Conservation (phyloP, 495 filamentous ascomycete genomes). For the Aspergillus ostianus region DNA sequence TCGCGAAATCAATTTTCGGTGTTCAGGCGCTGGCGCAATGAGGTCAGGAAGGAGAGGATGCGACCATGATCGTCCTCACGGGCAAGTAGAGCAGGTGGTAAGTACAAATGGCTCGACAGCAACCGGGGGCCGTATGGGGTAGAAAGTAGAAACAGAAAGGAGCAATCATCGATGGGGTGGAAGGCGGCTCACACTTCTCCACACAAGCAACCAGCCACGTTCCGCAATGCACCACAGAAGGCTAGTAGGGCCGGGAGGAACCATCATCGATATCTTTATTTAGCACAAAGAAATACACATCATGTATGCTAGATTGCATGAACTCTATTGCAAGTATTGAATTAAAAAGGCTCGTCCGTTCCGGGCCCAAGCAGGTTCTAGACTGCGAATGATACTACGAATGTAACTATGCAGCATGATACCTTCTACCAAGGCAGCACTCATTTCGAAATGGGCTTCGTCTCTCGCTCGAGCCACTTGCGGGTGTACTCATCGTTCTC, state of each 20-base stretch:
- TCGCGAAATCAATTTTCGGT: neutral
- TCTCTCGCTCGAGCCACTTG: slow-evolving; percentile 87
- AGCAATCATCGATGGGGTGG: neutral
- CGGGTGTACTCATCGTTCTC: slow-evolving; percentile 63
- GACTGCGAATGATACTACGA: neutral
- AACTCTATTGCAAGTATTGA: neutral
- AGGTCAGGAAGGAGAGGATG: slow-evolving; percentile 11
- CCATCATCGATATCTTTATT: no score
- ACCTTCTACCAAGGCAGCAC: neutral
- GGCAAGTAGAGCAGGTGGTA: neutral
- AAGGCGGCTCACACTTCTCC: slow-evolving; percentile 14
- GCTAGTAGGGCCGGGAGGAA: no score
- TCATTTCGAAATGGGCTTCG: slow-evolving; percentile 50
- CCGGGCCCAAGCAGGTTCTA: neutral
- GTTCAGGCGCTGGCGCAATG: slow-evolving; percentile 9
- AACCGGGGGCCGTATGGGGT: slow-evolving; percentile 3
- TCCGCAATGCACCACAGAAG: slow-evolving; percentile 4
- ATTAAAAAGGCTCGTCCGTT: neutral
- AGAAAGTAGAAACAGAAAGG: slow-evolving; percentile 1
- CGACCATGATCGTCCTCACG: slow-evolving; percentile 15
- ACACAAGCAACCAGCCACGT: slow-evolving; percentile 23
- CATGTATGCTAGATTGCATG: neutral
- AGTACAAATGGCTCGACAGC: neutral
- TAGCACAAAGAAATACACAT: no score
- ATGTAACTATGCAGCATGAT: no score